Base-by-base conservation (phyloP, 2,329 filamentous ascomycete genomes). In the Venturia asperata region DNA sequence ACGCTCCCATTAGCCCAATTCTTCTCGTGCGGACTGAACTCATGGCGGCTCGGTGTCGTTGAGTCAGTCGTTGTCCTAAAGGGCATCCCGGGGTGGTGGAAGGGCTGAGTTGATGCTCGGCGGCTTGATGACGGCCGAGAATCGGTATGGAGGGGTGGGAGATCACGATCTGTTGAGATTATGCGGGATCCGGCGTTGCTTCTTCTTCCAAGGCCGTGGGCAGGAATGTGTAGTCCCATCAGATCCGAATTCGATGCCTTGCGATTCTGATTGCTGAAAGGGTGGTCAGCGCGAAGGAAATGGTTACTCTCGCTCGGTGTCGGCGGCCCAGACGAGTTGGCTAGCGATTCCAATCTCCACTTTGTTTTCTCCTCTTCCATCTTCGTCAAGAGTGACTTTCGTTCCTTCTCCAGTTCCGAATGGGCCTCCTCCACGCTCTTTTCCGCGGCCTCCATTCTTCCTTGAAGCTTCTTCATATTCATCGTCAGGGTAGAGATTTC, bases 281-380 rank as follows among this genome's bases (percentile, higher is more conserved):
- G 69, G 9, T 76, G 77, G 43, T 77, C 74, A 39, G 73, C 71
- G 24, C 75, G 74, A 6, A 76, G 70, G 64, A 72, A 72, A n/a
- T 70, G 70, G 21, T 47, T 66, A 10, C 43, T 34, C 13, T 67
- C 47, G 43, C 21, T 52, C 5, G 58, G 66, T 47, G 65, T 30
- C 19, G 52, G 5, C 69, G 62, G 37, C 71, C 68, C 1, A 69
- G 63, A 19, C 69, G 66, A 1, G 69, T 64, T n/a, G 65, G 66
- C 71, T 72, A 76, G 73, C 41, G 71, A 73, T 67, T 82, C 82
- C 66, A 81, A 79, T 60, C 80, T 81, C 82, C 83, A 86, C 73
- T 82, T 87, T 15, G 77, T 73, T 69, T 81, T 83, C 74, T 89
- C 87, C 67, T 90, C 87, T 66, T 89, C 86, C 0, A 90, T 70